Conservation (phyloP, 257 asterid species). For the Coffea canephora region DNA sequence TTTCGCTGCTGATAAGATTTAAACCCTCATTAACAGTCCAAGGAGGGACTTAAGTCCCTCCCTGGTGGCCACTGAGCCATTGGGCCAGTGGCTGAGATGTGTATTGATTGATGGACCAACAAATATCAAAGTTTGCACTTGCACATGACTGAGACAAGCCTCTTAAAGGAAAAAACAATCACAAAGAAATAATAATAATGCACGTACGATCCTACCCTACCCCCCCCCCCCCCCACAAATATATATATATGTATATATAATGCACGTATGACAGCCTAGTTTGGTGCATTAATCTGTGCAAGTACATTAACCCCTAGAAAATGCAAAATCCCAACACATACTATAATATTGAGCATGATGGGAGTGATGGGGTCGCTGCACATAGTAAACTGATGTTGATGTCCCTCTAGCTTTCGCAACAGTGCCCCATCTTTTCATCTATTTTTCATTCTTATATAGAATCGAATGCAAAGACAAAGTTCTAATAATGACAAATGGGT, state of each 20-base stretch:
- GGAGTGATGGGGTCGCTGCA: slow-evolving; percentile 20
- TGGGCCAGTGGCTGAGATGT: too few species aligned
- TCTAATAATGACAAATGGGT: background rate
- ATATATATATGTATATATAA: background rate
- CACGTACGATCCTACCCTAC: too few species aligned
- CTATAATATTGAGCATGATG: slow-evolving; percentile 15
- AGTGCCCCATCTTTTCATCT: background rate
- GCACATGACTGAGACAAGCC: background rate
- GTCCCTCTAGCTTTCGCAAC: slow-evolving; percentile 14
- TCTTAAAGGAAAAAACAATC: background rate
- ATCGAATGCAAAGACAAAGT: background rate
- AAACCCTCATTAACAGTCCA: too few species aligned
- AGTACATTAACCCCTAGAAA: background rate
- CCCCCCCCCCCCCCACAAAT: too few species aligned
- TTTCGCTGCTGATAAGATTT: too few species aligned
- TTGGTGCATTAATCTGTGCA: slow-evolving; percentile 8
- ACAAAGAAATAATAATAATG: too few species aligned
- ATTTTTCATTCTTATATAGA: background rate
- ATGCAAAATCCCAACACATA: background rate
- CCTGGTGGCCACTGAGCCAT: too few species aligned
- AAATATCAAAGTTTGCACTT: background rate
- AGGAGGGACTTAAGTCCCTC: too few species aligned
- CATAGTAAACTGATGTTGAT: slow-evolving; percentile 21
- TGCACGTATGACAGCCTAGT: background rate
- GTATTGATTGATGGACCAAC: background rate